Base-by-base conservation (phyloP, 148 eudicot genomes). In the Rhododendron mucronatum region DNA sequence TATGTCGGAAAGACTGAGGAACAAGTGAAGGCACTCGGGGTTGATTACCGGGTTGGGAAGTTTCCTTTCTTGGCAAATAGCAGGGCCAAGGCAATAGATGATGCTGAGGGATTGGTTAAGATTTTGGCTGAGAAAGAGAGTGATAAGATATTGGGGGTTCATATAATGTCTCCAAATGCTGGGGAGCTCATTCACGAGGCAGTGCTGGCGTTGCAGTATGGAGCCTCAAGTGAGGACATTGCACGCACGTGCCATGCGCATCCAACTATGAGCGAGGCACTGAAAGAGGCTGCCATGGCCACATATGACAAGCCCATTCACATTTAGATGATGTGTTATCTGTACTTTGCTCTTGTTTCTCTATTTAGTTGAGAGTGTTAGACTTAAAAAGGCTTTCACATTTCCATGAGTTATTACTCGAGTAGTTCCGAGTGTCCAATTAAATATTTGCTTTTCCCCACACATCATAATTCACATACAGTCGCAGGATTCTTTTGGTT, bases 231-330 rank as follows among this genome's bases (percentile, higher is more conserved):
- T 41, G 99, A 96, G 92, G 99, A 96, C 85, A 96, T 96, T 84
- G 99, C 99, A 28, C 98, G 99, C 77, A 96, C 99, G 0, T 96
- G 99, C 88, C 99, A 96, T 61, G 99, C 98, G 12, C 99, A 96
- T 90, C 99, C 99, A 30, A 96, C 99, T n/a, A 94, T 96, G 98
- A 95, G 98, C 15, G 99, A 96, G 88, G 99, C 99, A 3, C 28
- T 96, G 88, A 96, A 96, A 87, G 98, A 96, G 87, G 99, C 99
- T 81, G 99, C 99, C 45, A 95, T 96, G 98, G 94, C 94, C 78
- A 92, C 94, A 76, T 92, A 91, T 82, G 94, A 92, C 88, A 92
- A 92, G 89, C 89, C 94, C 80, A 92, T 92, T 84, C 94, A 92
- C 86, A 92, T 92, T 41, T 92, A 91, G 88, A 87, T 28, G 83